Percentiles rank a stretch among this genome's conserved stretches.
These are phyloP conservation scores for Chalaropsis ovoidea DNA, from an alignment of 2,329 filamentous ascomycete genomes.

Conservation along the genomic window DNA sequence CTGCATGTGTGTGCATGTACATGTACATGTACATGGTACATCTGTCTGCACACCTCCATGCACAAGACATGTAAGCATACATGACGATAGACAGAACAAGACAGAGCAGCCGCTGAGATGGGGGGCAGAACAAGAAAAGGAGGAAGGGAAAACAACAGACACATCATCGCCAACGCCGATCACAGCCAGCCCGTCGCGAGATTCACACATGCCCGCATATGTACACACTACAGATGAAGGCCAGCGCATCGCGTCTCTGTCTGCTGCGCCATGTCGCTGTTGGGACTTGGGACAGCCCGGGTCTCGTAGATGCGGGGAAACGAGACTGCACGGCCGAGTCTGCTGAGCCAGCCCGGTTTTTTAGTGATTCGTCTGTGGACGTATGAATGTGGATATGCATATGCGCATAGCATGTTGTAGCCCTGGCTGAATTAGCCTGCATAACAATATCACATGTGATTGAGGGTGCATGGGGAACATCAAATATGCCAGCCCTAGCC, in stretches of 20 bases:
- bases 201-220: neutral
- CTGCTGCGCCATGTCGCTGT: too few species aligned
- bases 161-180: neutral
- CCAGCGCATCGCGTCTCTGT: too few species aligned
- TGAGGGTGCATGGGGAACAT: too few species aligned
- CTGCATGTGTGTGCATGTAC: neutral
- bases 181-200: neutral
- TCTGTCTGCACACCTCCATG: neutral
- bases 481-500: too few species aligned
- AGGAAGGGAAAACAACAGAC: neutral
- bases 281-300: too few species aligned
- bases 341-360: neutral
- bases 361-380: neutral
- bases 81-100: neutral
- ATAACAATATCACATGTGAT: too few species aligned
- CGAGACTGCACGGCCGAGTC: too few species aligned
- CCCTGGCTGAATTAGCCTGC: too few species aligned
- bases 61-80: neutral
- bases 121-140: neutral
- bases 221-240: too few species aligned
- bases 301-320: too few species aligned
- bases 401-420: neutral
- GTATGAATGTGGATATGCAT: neutral
- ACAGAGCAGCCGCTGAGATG: neutral
- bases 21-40: too few species aligned